phyloP scores from a whole-genome alignment of 345 rosid species.

The sweet orange (Citrus sinensis) region DNA sequence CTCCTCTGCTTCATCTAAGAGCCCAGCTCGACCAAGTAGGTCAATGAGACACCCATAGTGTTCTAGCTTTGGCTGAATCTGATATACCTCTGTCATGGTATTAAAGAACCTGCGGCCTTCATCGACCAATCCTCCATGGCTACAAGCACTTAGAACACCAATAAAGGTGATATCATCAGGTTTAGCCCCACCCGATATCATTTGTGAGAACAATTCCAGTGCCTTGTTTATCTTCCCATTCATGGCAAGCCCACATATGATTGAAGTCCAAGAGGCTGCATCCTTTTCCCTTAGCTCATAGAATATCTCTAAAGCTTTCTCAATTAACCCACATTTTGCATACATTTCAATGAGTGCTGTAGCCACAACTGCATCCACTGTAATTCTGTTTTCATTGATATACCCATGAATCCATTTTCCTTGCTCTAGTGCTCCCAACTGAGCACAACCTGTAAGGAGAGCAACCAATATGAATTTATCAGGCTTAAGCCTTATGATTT shows the following conservation, averaged over 20 bases:
- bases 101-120: conserved; percentile 28
- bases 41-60: conserved; percentile 38
- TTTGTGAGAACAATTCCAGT: conserved; percentile 4
- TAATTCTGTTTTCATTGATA: conserved; percentile 20
- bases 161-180: conserved; percentile 11
- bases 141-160: conserved; percentile 35
- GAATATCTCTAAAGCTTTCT: conserved; percentile 15
- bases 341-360: conserved; percentile 35
- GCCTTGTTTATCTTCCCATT: conserved; percentile 1
- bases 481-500: background rate
- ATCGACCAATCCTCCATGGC: conserved; percentile 31
- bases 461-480: conserved; percentile 3
- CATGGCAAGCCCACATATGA: conserved; percentile 2
- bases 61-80: conserved; percentile 28
- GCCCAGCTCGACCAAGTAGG: conserved; percentile 39
- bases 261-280: conserved; percentile 2
- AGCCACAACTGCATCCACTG: conserved; percentile 28
- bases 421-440: conserved; percentile 35
- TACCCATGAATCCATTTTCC: conserved; percentile 39
- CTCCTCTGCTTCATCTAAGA: conserved; percentile 27
- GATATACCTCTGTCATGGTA: conserved; percentile 22
- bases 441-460: conserved; percentile 39
- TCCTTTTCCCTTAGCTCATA: conserved; percentile 2
- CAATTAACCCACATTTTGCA: conserved; percentile 32
- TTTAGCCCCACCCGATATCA: background rate